These are phyloP conservation scores for Nicotiana undulata DNA, from an alignment of 257 asterid genomes.

Conservation along the genomic window DNA sequence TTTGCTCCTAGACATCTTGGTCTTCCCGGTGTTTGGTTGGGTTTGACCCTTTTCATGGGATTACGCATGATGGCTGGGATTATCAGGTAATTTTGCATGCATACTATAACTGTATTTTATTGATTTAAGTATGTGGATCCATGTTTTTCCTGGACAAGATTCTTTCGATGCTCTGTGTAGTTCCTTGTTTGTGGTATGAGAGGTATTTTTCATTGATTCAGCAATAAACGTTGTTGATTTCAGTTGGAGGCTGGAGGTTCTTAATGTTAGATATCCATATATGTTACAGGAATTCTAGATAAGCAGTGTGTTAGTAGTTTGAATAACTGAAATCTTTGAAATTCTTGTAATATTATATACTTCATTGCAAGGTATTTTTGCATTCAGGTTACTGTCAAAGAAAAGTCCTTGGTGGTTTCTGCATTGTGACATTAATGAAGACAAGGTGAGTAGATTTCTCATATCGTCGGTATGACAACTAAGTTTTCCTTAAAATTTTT, in stretches of 20 bases:
- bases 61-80: slow-evolving; percentile 73
- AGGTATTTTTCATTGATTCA: background rate
- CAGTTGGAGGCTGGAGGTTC: background rate
- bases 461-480: background rate
- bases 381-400: slow-evolving; percentile 46
- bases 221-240: background rate
- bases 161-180: background rate
- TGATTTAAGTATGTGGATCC: background rate
- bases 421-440: slow-evolving; percentile 37
- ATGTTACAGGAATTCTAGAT: background rate
- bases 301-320: background rate
- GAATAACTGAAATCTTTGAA: background rate
- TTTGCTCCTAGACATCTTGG: slow-evolving; percentile 60
- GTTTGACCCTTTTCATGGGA: slow-evolving; percentile 81
- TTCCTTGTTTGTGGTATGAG: background rate
- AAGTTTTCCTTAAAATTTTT: background rate
- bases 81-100: slow-evolving; percentile 47
- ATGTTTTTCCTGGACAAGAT: background rate
- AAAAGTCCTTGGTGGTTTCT: slow-evolving; percentile 96
- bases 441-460: slow-evolving; percentile 35
- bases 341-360: background rate
- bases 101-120: background rate
- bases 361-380: background rate
- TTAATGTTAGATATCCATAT: background rate
- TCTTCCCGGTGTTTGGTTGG: slow-evolving; percentile 88